A percentile compares a stretch with the other conserved stretches of the same genome.
These are phyloP conservation scores for Torulaspora pretoriensis DNA, from an alignment of 1,139 yeast species.

Conservation along the genomic window DNA sequence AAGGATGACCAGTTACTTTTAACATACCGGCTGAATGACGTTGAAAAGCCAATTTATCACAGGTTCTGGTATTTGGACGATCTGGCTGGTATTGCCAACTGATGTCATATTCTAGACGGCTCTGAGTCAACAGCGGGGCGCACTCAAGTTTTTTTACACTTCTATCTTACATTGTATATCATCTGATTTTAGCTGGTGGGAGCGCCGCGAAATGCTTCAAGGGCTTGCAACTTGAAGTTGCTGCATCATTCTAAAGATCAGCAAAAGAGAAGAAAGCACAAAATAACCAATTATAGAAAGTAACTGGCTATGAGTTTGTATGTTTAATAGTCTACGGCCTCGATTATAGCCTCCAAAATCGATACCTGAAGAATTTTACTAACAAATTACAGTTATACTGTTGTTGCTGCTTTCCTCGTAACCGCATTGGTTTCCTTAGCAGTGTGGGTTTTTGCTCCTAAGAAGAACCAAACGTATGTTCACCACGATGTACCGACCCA, in stretches of 20 bases:
- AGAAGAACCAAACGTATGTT: conserved; percentile 48
- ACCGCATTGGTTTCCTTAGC: conserved; percentile 52
- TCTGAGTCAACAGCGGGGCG: background rate
- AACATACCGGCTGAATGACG: conserved; percentile 47
- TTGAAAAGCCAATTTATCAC: conserved; percentile 57
- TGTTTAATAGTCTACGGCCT: conserved; percentile 9
- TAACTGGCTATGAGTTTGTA: conserved; percentile 26
- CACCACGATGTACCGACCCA: background rate
- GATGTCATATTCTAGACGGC: conserved; percentile 2
- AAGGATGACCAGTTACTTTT: background rate
- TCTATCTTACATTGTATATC: background rate
- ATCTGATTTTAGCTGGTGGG: background rate
- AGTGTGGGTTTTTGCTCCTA: conserved; percentile 55
- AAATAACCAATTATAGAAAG: background rate
- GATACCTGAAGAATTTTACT: background rate
- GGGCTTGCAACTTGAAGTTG: conserved; percentile 8
- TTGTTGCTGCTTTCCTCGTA: conserved; percentile 61
- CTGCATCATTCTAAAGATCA: conserved; percentile 2
- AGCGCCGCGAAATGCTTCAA: conserved; percentile 5
- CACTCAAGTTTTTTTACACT: background rate
- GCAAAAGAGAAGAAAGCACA: background rate
- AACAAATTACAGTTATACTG: conserved; percentile 54
- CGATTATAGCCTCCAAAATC: background rate
- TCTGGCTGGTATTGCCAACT: background rate
- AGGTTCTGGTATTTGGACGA: conserved; percentile 19